phyloP scores from a whole-genome alignment of 345 rosid genomes.

The Eucalyptus lansdowneana region DNA sequence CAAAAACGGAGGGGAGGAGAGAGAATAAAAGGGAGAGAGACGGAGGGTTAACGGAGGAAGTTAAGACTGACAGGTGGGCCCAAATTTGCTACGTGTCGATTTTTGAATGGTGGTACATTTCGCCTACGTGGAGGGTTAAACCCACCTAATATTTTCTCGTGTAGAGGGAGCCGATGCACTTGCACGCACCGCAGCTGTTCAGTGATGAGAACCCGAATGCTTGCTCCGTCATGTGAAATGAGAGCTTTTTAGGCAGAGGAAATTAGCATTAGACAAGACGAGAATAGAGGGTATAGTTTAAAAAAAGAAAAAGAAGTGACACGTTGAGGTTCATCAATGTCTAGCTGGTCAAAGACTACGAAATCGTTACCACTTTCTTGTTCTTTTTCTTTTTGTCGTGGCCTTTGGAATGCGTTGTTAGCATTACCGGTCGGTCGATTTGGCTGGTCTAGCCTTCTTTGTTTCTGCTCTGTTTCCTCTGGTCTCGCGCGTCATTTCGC shows the following conservation, averaged over 20 bases:
- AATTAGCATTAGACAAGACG: neutral
- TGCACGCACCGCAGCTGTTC: neutral
- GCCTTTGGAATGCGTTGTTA: neutral
- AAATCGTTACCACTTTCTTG: neutral
- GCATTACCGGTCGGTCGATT: neutral
- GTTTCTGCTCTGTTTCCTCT: neutral
- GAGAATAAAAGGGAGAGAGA: no score
- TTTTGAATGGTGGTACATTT: no score
- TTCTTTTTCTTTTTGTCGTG: neutral
- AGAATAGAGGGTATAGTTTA: no score
- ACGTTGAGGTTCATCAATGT: neutral
- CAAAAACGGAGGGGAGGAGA: no score
- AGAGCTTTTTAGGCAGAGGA: neutral
- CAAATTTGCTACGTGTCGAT: no score
- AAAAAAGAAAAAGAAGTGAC: neutral
- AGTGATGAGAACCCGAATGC: constrained; percentile 15
- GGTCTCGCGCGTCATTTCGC: neutral
- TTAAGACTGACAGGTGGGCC: no score
- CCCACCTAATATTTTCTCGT: no score
- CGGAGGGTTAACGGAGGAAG: no score
- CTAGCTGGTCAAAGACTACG: neutral
- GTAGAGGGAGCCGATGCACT: neutral
- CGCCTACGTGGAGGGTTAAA: no score
- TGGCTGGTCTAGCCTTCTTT: neutral
- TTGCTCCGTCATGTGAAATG: neutral